Base-by-base conservation (phyloP, 257 asterid species). In the Prunella vulgaris region DNA sequence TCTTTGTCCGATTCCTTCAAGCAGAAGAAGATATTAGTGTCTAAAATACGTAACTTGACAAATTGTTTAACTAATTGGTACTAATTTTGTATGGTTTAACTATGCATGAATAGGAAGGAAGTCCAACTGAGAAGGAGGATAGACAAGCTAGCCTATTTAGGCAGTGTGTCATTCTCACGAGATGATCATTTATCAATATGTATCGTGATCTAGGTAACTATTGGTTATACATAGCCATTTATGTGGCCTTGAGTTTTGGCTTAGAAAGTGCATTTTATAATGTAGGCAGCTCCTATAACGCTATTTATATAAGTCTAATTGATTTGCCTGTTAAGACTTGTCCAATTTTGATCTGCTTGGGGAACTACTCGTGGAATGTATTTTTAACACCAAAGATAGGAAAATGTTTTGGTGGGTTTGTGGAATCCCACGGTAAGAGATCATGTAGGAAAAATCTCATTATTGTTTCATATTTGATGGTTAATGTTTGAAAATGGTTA, bases 161-260 rank as follows among this genome's bases (percentile, higher is more conserved):
- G 1, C 90, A 88, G 60, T 77, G 87, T 74, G 60, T 69, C 35
- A 70, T 86, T 38, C 84, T 88, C 60, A 83, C 90, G 10, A 66
- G 51, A 60, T 76, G 90, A 6, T 88, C 95, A 10, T 81, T 79
- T 25, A 21, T 81, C 42, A 88, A 88, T 56, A 86, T 86, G 95
- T 78, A 69, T 27, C 88, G 86, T 5, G 93, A 88, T 60, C 53
- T 78, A 10, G 93, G 95, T 14, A 86, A 88, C 49, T 88, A 86
- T 70, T 86, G 90, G 95, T 2, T 84, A 42, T 87, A 90, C 14
- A 79, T 88, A 44, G 84, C 63, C 7, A 78, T 81, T 20, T 88
- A 84, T 25, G 40, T 86, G 38, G 81, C 82, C 1, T 59, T 88
- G 59, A 83, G 87, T 10, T 60, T 82, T 7, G 81, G 90, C 65